Evolutionary conservation across 495 filamentous ascomycete genomes (phyloP), one percentile per base, ranked within the genome.

Genomic region (Neurospora tetrasperma): DNA sequence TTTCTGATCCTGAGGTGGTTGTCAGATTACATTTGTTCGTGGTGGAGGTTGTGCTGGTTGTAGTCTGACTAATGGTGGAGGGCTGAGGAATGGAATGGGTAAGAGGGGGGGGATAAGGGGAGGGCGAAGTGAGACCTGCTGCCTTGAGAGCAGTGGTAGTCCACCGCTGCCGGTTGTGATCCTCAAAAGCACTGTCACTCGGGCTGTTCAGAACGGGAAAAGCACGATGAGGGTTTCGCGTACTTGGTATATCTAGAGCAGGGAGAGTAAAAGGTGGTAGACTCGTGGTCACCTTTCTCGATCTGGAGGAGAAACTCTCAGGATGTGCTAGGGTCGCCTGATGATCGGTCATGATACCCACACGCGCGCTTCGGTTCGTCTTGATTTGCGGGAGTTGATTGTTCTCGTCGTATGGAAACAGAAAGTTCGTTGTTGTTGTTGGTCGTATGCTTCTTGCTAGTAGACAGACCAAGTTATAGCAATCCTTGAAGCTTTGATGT

Each of bases 261-360:
- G 91, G 89, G 72, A 80, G 72, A 14, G 75, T 54, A 72, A 92
- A 91, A 74, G 79, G 84, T 68, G 90, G 89, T 46, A 92, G 83
- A 69, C 84, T 84, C 20, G 85, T 87, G 2, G 90, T 88, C 6
- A 85, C 90, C 31, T 88, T 85, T 72, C 90, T 86, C 62, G 54
- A 35, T 66, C 90, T 85, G 68, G 86, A 82, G 42, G 80, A 76
- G 72, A 80, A 76, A 74, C 73, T 77, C 72, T 75, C 44, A 54
- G 74, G 54, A 66, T 66, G 54, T 35, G 27, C 54, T 66, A 66
- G 54, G 27, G 14, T 18, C 40, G 35, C 48, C 44, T 43, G 54
- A 18, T 66, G 54, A 66, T 66, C 54, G 54, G 54, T 66, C 54
- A 66, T 66, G 54, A 66, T 66, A 66, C 54, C 54, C 54, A 66